Percentiles rank a stretch among this genome's conserved stretches.
phyloP scores from a whole-genome alignment of 306 rosid species.

The Aeschynomene evenia region DNA sequence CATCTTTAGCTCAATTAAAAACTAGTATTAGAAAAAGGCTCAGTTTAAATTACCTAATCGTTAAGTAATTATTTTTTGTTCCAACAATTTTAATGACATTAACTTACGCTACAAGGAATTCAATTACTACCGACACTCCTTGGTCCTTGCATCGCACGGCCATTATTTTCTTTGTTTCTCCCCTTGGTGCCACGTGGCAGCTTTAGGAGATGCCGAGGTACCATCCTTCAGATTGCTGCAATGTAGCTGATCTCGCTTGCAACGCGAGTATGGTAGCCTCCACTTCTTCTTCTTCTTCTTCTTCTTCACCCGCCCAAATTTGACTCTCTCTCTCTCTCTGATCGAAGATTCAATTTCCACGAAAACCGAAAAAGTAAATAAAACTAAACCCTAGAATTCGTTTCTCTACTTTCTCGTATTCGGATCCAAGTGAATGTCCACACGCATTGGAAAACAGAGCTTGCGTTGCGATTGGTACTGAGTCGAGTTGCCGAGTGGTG shows the following conservation, averaged over 20 bases:
- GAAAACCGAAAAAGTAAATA: neutral
- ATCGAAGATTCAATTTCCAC: neutral
- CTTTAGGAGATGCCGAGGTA: conserved; percentile 3
- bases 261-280: conserved; percentile 17
- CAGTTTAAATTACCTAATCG: neutral
- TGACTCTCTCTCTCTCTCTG: conserved; percentile 30
- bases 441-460: neutral
- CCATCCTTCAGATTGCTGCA: conserved; percentile 41
- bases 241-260: conserved; percentile 26
- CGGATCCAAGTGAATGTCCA: conserved; percentile 34
- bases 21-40: no score
- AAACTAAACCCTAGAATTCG: conserved; percentile 5
- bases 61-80: neutral
- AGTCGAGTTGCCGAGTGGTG: conserved; percentile 35
- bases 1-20: neutral
- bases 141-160: neutral
- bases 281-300: neutral
- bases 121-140: neutral
- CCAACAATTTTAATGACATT: neutral
- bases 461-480: neutral
- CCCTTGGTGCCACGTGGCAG: conserved; percentile 42
- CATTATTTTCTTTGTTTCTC: no score
- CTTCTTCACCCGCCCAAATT: conserved; percentile 50
- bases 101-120: neutral
- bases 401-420: neutral